Percentiles rank a stretch among this genome's conserved stretches.
Evolutionary conservation across 2,329 filamentous ascomycete genomes (phyloP).

Genomic region (Xylaria sp.): DNA sequence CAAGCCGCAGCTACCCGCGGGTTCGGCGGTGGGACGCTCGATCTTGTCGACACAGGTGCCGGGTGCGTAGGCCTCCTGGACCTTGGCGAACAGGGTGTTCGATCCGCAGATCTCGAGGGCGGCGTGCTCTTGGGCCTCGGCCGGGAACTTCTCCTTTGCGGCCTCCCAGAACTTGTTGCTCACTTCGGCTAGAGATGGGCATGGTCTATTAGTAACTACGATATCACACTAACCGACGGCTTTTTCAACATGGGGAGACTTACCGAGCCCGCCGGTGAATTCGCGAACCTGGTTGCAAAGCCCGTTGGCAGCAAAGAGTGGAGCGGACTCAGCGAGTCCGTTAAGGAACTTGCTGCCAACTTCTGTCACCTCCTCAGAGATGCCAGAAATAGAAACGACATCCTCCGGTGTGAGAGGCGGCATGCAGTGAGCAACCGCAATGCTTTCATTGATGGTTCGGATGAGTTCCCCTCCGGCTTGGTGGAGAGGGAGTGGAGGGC

Average conservation of each 20-base stretch:
- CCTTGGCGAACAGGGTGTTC: slow-evolving; percentile 28
- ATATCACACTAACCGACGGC: not conserved
- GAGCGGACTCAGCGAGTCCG: slow-evolving; percentile 25
- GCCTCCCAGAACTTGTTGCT: slow-evolving; percentile 34
- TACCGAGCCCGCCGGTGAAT: slow-evolving; percentile 29
- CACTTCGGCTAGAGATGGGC: slow-evolving; percentile 17
- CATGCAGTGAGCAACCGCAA: slow-evolving; percentile 5
- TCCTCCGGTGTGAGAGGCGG: slow-evolving; percentile 37
- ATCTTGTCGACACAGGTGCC: slow-evolving; percentile 31
- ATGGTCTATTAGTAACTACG: slow-evolving; percentile 8
- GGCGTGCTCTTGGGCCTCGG: slow-evolving; percentile 22
- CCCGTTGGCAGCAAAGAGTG: slow-evolving; percentile 26
- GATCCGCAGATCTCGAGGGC: slow-evolving; percentile 18
- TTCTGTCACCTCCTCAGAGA: slow-evolving; percentile 10
- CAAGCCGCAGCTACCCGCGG: not conserved
- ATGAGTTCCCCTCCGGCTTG: slow-evolving; percentile 25
- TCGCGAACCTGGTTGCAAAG: slow-evolving; percentile 27
- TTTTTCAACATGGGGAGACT: slow-evolving; percentile 5
- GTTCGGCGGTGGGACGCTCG: not conserved
- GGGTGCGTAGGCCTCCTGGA: slow-evolving; percentile 22
- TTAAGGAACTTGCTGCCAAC: slow-evolving; percentile 30
- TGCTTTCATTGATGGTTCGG: slow-evolving; percentile 10
- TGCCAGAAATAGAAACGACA: slow-evolving; percentile 25
- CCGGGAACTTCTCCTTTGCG: slow-evolving; percentile 33
- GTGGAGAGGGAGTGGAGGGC: slow-evolving; percentile 26